phyloP scores from a whole-genome alignment of 2,329 filamentous ascomycete species.

The Colletotrichum phormii region DNA sequence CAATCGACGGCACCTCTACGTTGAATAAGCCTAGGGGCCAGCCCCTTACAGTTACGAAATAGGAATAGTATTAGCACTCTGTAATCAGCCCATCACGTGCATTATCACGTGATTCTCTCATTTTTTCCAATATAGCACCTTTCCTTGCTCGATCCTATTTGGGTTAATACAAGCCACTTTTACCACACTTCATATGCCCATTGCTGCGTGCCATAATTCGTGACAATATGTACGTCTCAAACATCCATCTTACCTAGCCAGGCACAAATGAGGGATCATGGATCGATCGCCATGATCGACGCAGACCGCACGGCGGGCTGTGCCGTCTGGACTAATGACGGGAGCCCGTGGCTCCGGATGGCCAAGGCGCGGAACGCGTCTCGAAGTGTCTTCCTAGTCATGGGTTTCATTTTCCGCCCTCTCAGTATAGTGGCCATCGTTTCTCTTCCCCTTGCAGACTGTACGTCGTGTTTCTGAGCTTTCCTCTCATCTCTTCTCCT shows the following conservation, averaged over 20 bases:
- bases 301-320: constrained; percentile 1
- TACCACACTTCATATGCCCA: too few species aligned
- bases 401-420: not conserved
- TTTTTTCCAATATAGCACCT: too few species aligned
- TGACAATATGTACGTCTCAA: not conserved
- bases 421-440: not conserved
- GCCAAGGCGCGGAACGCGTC: constrained; percentile 19
- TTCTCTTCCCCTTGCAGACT: not conserved
- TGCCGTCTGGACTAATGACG: constrained; percentile 1
- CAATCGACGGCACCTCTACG: too few species aligned
- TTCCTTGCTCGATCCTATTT: too few species aligned
- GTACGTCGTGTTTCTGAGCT: not conserved
- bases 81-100: too few species aligned
- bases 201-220: too few species aligned
- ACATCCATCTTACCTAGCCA: not conserved
- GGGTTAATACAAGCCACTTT: too few species aligned
- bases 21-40: too few species aligned
- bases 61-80: too few species aligned
- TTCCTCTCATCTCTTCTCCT: not conserved
- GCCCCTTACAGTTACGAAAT: too few species aligned
- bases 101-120: too few species aligned
- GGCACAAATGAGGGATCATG: not conserved
- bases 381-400: not conserved
- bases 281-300: constrained; percentile 1
- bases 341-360: constrained; percentile 8